Base-by-base conservation (phyloP, 805 yeast genomes). In the Sporopachydermia quercuum region DNA sequence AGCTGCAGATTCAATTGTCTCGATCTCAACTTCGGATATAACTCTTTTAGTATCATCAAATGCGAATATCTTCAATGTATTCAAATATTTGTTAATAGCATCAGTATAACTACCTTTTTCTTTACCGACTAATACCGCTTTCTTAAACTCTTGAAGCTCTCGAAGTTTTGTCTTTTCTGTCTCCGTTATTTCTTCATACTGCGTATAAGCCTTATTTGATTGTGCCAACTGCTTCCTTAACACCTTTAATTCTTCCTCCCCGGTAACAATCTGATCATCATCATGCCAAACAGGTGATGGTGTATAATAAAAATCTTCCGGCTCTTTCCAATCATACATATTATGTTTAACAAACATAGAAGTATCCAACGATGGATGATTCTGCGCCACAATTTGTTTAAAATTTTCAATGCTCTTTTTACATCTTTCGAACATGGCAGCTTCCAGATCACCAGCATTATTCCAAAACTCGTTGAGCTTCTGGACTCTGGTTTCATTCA, bases 211-310 rank as follows among this genome's bases (percentile, higher is more conserved):
- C 34, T 57, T 49, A 40, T 58, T 58, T 1, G 69, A 60, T 34
- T 55, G 46, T 3, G 71, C 70, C 43, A 82, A 59, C 39, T 61
- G 60, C 42, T 64, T 61, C 52, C 71, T 75, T 51, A 81, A 59
- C 34, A 69, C 72, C 4, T 70, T 63, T 39, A 78, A 59, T 50
- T 76, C 83, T 4, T 66, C 68, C 53, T 36, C 45, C 35, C 71
- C 76, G 36, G 69, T 63, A 1, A 75, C 68, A 45, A 78, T 66
- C 27, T 71, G 62, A 47, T 85, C 95, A 57, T 91, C 96, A 52
- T 91, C 98, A 58, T 89, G 97, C 98, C 98, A 91, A 35, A 91
- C 78, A 19, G 86, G 77, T 17, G 94, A 78, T 1, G 97, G 96
- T 45, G 82, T 71, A 51, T 81, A 91, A 47, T 74, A 68, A 53